Evolutionary conservation across 805 yeast species (phyloP), one percentile per base, ranked within the genome.

Genomic region (Kodamaea lidongshanica): DNA sequence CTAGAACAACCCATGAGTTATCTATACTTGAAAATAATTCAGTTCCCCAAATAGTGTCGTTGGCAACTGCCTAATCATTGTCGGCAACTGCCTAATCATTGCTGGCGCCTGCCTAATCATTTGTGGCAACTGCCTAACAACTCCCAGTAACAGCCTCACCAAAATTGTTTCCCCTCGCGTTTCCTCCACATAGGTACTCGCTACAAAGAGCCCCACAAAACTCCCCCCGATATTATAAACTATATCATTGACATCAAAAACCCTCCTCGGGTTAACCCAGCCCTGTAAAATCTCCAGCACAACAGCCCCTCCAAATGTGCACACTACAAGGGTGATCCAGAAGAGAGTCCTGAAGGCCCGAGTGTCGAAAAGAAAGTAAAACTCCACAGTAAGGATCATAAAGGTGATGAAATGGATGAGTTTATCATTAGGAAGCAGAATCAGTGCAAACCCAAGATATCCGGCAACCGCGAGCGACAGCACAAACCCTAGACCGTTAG

Each of bases 271-370:
- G 21, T 71, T 62, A 3, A 73, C 50, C 11, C 56, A 6, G 11
- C 62, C 61, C 40, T 76, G 83, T 1, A 64, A 32, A 27, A 66
- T 52, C 42, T 76, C 83, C 52, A 76, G 76, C 2, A 58, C 55
- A 3, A 74, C 45, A 9, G 71, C 55, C 0, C 67, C 77, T 3
- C 56, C 58, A 2, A 67, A n/a, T 1, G 74, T 65, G 44, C 80
- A 74, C 3, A 61, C 40, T 0, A 56, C 10, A 6, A 70, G 37
- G 0, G 74, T 45, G 27, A 40, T 42, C 12, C 19, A 16, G 6
- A 23, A 15, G 9, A 30, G 23, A n/a, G 23, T 7, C 13, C 27
- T 23, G 11, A 23, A 16, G 30, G 42, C 37, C 12, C 48, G 47
- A 6, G 61, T 46, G 20, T 71, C 68, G 27, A 69, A 46, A 2